Evolutionary conservation across 202 grass and related monocot species (phyloP).

Genomic region (Musa balbisiana): DNA sequence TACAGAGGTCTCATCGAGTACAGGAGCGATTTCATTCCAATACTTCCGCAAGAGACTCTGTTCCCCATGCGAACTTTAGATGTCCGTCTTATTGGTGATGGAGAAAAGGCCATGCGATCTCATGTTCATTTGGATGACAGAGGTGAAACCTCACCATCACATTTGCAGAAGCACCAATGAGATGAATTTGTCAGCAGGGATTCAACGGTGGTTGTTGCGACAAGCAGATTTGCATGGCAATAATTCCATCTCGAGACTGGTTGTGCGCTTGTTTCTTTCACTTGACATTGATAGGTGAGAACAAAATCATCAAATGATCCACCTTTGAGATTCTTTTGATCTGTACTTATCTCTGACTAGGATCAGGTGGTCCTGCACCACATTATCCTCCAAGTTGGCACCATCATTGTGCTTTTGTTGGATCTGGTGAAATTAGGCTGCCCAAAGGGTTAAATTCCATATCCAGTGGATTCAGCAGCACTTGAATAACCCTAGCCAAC

Average conservation of each 20-base stretch:
- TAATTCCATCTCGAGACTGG: neutral
- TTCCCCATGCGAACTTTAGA: no score
- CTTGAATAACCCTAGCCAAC: neutral
- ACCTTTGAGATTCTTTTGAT: neutral
- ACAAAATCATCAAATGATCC: slow-evolving; percentile 4
- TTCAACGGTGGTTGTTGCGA: no score
- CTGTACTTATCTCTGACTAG: neutral
- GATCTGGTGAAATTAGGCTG: neutral
- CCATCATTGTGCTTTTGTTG: neutral
- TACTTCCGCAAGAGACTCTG: no score
- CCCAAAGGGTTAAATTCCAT: neutral
- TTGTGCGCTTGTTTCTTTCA: neutral
- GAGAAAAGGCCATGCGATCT: neutral
- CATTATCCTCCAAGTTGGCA: neutral
- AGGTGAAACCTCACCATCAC: neutral
- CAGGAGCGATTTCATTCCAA: no score
- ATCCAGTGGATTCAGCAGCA: no score
- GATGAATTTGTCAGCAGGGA: neutral
- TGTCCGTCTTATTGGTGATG: no score
- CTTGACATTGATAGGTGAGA: neutral
- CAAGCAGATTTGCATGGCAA: neutral
- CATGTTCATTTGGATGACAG: neutral
- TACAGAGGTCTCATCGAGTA: no score
- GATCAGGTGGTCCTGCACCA: neutral
- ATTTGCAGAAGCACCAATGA: neutral